Base-by-base conservation (phyloP, 805 yeast genomes). In the Saccharomycopsis fermentans region DNA sequence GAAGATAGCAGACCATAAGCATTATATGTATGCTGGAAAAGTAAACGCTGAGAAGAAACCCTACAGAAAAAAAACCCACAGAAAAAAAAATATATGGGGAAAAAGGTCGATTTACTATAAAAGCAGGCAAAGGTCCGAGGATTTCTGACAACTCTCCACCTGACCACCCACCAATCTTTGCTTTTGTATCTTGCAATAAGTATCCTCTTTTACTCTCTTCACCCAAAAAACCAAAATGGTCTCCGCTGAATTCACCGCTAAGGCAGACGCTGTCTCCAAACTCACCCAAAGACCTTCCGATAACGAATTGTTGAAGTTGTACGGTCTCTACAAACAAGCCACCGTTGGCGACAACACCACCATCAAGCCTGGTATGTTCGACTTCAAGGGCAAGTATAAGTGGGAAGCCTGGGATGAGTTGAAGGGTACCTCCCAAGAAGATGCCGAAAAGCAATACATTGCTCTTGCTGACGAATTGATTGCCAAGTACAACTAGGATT, bases 361-460 rank as follows among this genome's bases (percentile, higher is more conserved):
- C 62, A 77, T 79, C 58, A 88, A 89, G 77, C 99, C 99, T 57
- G 94, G 97, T 63, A 74, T 87, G 60, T 89, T 94, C 72, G 96
- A 90, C 75, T 80, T 94, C 76, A 90, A 87, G 77, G 97, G 92
- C 66, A 90, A 95, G 75, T 87, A 88, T 81, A 94, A 94, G 80
- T 94, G 98, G 98, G 92, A 91, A 70, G 81, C 98, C 8, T 94
- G 98, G 98, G 85, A 85, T 68, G 84, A 83, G 67, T 76, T 85
- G 69, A 86, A 87, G 77, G 99, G 99, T 59, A 81, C 81, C 62
- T 74, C 90, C 47, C 87, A 87, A 74, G 96, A 82, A 66, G 97
- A 90, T 37, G 99, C 99, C 61, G 98, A 92, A 78, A 63, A 79
- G 66, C 79, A 90, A 67, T 82, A 87, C 76, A 87, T 87, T 68